phyloP scores from a whole-genome alignment of 352 stramenopile species.

The Phytopythium montanum region DNA sequence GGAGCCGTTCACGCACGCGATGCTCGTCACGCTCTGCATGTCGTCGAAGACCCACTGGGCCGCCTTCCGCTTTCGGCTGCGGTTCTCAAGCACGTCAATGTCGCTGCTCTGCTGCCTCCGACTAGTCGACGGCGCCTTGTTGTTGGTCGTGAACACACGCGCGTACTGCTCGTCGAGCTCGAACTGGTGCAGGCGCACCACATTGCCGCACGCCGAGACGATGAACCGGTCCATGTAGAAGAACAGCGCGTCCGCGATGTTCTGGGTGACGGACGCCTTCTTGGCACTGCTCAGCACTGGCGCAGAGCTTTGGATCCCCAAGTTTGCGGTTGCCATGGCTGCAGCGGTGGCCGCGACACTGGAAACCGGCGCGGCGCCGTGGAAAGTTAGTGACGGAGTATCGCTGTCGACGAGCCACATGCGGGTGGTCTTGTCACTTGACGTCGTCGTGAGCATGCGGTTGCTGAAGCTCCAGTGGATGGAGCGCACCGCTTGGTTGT shows the following conservation, averaged over 20 bases:
- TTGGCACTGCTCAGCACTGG: constrained; percentile 28
- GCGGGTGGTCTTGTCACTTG: constrained; percentile 59
- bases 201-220: constrained; percentile 59
- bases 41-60: constrained; percentile 55
- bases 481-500: constrained; percentile 55
- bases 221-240: constrained; percentile 91
- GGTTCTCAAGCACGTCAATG: constrained; percentile 47
- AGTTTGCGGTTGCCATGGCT: constrained; percentile 16
- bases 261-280: constrained; percentile 34
- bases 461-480: constrained; percentile 81
- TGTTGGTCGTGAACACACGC: constrained; percentile 28
- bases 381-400: constrained; percentile 49
- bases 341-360: constrained; percentile 23
- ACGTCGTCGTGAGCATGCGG: constrained; percentile 62
- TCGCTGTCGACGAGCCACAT: constrained; percentile 69
- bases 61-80: constrained; percentile 62
- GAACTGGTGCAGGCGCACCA: constrained; percentile 67
- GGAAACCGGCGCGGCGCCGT: constrained; percentile 32
- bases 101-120: constrained; percentile 18
- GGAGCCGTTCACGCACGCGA: constrained; percentile 76
- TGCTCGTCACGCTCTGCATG: constrained; percentile 63
- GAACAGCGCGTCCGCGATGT: constrained; percentile 69
- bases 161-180: constrained; percentile 61
- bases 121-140: constrained; percentile 11
- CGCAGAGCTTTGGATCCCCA: not conserved